These are phyloP conservation scores for Aureobasidium sp. DNA, from an alignment of 2,329 filamentous ascomycete species.

Conservation along the genomic window DNA sequence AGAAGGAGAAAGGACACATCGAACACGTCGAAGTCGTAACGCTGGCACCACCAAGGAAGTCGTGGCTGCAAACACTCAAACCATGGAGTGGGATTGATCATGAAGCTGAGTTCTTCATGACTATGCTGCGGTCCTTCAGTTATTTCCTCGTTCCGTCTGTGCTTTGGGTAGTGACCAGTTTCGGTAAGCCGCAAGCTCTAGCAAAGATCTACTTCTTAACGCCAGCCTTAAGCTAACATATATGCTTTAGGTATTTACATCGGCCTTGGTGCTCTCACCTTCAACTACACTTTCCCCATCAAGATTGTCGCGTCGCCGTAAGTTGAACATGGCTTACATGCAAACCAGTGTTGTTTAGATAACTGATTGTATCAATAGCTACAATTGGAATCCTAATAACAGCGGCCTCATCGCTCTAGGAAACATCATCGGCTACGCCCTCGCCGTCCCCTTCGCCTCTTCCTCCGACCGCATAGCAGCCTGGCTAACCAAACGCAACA, in stretches of 20 bases:
- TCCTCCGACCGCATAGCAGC: constrained; percentile 24
- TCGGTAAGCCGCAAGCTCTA: constrained; percentile 16
- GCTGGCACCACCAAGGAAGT: constrained; percentile 21
- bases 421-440: constrained; percentile 27
- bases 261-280: constrained; percentile 29
- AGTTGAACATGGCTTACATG: no score
- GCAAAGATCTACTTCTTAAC: no score
- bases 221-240: no score
- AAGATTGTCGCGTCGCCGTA: constrained; percentile 25
- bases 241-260: constrained; percentile 23
- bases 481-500: constrained; percentile 22
- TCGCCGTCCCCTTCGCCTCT: constrained; percentile 27
- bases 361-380: neutral
- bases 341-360: no score
- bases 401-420: constrained; percentile 26
- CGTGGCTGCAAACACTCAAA: constrained; percentile 24
- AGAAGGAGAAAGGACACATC: constrained; percentile 15
- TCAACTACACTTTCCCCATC: constrained; percentile 32
- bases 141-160: constrained; percentile 31
- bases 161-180: constrained; percentile 30
- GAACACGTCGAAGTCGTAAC: constrained; percentile 21
- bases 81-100: constrained; percentile 26
- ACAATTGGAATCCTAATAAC: constrained; percentile 25
- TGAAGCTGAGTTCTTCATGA: constrained; percentile 28
- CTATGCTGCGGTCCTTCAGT: constrained; percentile 25